A percentile compares a stretch with the other conserved stretches of the same genome.
phyloP scores from a whole-genome alignment of 805 yeast species.

The Maudiozyma pseudohumilis region DNA sequence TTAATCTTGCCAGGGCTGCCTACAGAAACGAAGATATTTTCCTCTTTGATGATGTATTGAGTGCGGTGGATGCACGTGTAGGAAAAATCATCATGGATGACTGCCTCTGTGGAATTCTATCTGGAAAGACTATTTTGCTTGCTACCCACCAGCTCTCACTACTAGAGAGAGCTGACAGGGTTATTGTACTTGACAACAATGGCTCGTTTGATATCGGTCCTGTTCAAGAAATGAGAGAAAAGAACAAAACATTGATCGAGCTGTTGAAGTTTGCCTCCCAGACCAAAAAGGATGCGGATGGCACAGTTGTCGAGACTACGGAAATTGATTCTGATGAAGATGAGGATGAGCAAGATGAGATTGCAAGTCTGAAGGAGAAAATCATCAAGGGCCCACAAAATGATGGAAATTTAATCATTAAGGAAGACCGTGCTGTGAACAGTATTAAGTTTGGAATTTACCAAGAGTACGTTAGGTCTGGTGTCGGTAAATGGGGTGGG shows the following conservation, averaged over 20 bases:
- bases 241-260: conserved; percentile 39
- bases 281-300: conserved; percentile 15
- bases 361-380: conserved; percentile 13
- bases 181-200: conserved; percentile 53
- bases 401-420: conserved; percentile 34
- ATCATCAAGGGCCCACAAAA: conserved; percentile 9
- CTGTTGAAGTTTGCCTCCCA: conserved; percentile 39
- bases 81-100: conserved; percentile 68
- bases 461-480: conserved; percentile 40
- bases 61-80: conserved; percentile 82
- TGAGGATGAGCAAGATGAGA: conserved; percentile 9
- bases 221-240: conserved; percentile 38
- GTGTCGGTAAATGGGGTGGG: conserved; percentile 38
- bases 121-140: conserved; percentile 53
- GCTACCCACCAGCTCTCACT: conserved; percentile 80
- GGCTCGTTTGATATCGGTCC: conserved; percentile 60
- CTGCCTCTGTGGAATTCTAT: conserved; percentile 53
- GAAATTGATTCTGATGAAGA: conserved; percentile 14
- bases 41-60: conserved; percentile 66
- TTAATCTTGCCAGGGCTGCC: conserved; percentile 70
- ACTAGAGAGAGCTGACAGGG: conserved; percentile 56
- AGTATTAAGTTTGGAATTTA: conserved; percentile 42
- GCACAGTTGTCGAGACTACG: neutral
- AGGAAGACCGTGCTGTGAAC: conserved; percentile 53
- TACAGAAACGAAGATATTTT: conserved; percentile 60